These are phyloP conservation scores for Brassica incana DNA, from an alignment of 345 rosid species.

Conservation along the genomic window DNA sequence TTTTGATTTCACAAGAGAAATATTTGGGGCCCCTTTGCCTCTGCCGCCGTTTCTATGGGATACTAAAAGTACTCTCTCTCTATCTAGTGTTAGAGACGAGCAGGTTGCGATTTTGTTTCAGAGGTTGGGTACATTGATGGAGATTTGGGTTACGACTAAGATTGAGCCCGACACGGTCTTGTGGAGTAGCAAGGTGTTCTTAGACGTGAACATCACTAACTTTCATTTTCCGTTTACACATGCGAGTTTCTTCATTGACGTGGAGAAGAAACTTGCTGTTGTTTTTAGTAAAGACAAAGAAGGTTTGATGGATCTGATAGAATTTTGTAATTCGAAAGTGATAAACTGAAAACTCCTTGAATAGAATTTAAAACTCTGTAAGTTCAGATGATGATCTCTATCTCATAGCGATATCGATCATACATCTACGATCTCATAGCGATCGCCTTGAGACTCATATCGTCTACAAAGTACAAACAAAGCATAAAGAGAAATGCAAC, in stretches of 20 bases:
- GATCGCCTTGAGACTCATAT: no score
- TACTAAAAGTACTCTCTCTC: background rate
- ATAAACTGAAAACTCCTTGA: no score
- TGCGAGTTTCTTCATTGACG: background rate
- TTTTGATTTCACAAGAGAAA: background rate
- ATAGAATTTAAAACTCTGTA: no score
- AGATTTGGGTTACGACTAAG: background rate
- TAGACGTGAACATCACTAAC: background rate
- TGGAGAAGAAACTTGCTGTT: background rate
- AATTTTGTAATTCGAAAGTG: no score
- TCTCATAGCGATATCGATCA: no score
- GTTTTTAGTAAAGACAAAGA: background rate
- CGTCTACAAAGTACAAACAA: no score
- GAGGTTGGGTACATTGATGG: background rate
- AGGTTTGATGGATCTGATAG: background rate
- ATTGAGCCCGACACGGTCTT: background rate
- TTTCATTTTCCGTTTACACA: background rate
- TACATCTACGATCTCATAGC: no score
- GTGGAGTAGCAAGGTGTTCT: background rate
- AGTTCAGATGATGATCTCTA: no score
- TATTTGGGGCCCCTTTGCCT: background rate
- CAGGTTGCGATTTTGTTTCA: background rate
- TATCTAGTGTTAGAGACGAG: background rate
- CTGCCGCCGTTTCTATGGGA: background rate
- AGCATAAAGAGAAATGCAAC: no score